These are phyloP conservation scores for Sisymbrium altissimum DNA, from an alignment of 345 rosid species.

Conservation along the genomic window DNA sequence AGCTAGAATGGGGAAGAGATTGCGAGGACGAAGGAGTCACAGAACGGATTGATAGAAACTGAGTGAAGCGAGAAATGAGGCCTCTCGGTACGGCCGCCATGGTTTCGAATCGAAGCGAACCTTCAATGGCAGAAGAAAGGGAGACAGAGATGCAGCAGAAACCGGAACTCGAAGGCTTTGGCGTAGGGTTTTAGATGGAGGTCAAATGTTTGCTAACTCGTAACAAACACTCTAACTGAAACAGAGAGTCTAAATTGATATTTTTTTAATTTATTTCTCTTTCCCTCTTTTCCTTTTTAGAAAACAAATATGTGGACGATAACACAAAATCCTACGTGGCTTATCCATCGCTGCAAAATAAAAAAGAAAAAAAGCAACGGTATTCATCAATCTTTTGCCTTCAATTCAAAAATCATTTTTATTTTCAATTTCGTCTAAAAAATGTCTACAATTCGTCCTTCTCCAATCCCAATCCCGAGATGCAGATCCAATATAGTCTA, in stretches of 20 bases:
- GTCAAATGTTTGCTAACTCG: not conserved
- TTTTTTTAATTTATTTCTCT: not conserved
- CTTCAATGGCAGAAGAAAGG: slow-evolving; percentile 30
- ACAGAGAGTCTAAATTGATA: not conserved
- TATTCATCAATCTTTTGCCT: not conserved
- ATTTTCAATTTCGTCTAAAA: not conserved
- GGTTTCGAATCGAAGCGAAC: slow-evolving; percentile 24
- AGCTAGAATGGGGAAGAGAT: slow-evolving; percentile 11
- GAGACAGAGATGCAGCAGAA: not conserved
- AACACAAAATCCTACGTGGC: slow-evolving; percentile 32
- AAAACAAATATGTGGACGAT: slow-evolving; percentile 19
- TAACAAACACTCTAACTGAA: not conserved
- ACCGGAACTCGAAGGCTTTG: slow-evolving; percentile 28
- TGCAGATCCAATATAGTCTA: slow-evolving; percentile 7
- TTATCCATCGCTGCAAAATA: slow-evolving; percentile 25
- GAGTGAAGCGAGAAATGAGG: slow-evolving; percentile 57
- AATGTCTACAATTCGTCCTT: slow-evolving; percentile 29
- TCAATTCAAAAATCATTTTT: not conserved
- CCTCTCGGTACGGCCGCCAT: slow-evolving; percentile 73
- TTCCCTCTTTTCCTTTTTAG: not conserved
- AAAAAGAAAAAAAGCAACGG: not conserved
- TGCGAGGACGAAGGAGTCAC: slow-evolving; percentile 2
- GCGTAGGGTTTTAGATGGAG: slow-evolving; percentile 36
- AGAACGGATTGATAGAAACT: slow-evolving; percentile 29
- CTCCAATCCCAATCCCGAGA: slow-evolving; percentile 29